Conservation (phyloP, 1,139 yeast genomes). For the Nakaseomyces sp. region DNA sequence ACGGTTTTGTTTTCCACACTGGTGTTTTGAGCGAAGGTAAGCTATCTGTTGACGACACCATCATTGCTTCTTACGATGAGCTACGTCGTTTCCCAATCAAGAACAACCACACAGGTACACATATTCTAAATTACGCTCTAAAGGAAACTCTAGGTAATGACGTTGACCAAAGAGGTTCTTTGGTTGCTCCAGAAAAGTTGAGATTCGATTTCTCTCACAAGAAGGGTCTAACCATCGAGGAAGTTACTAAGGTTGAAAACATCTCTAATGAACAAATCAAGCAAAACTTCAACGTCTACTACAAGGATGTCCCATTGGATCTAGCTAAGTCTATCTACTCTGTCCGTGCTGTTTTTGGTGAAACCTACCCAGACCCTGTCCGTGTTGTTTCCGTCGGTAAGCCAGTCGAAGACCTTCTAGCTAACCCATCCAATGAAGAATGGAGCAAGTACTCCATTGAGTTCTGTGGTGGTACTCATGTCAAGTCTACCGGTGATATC, state of each 20-base stretch:
- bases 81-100: slow-evolving; percentile 94
- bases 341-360: slow-evolving; percentile 96
- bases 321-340: slow-evolving; percentile 70
- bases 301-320: slow-evolving; percentile 71
- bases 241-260: slow-evolving; percentile 65
- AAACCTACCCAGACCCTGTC: slow-evolving; percentile 97
- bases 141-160: slow-evolving; percentile 79
- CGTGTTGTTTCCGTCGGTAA: slow-evolving; percentile 95
- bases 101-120: slow-evolving; percentile 98
- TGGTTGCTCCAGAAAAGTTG: slow-evolving; percentile 89
- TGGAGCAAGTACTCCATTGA: slow-evolving; percentile 81
- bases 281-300: slow-evolving; percentile 61
- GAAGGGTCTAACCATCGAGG: slow-evolving; percentile 62
- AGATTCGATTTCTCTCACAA: slow-evolving; percentile 95
- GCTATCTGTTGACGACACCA: slow-evolving; percentile 54
- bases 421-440: slow-evolving; percentile 57
- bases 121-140: slow-evolving; percentile 80
- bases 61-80: slow-evolving; percentile 85
- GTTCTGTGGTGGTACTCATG: slow-evolving; percentile 99
- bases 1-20: slow-evolving; percentile 92
- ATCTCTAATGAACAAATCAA: slow-evolving; percentile 66
- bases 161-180: slow-evolving; percentile 93
- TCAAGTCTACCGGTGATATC: slow-evolving; percentile 83
- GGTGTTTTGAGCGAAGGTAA: slow-evolving; percentile 76
- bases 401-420: slow-evolving; percentile 71